Evolutionary conservation across 1,139 yeast genomes (phyloP).

Genomic region (Nadsonia starkeyi-henricii): DNA sequence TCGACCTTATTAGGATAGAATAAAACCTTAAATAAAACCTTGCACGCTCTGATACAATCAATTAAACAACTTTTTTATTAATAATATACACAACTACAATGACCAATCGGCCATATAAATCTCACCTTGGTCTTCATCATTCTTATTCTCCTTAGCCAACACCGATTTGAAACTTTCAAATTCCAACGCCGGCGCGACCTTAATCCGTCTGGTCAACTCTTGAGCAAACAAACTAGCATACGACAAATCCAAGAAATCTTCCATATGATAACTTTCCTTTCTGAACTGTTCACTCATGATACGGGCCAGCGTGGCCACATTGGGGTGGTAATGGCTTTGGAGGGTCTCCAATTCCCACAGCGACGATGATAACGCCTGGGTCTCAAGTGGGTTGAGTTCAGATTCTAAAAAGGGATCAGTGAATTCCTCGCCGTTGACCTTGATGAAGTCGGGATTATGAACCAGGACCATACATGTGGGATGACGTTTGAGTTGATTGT

Average conservation of each 20-base stretch:
- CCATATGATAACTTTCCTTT: slow-evolving; percentile 76
- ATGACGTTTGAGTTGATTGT: slow-evolving; percentile 77
- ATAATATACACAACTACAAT: no score
- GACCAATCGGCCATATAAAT: not conserved
- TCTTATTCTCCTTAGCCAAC: not conserved
- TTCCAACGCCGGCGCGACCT: slow-evolving; percentile 65
- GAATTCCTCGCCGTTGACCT: slow-evolving; percentile 21
- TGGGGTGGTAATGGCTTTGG: slow-evolving; percentile 88
- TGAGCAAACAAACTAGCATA: slow-evolving; percentile 61
- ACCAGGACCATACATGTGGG: slow-evolving; percentile 88
- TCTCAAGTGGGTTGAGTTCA: slow-evolving; percentile 61
- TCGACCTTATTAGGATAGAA: no score
- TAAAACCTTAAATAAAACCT: no score
- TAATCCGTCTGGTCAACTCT: slow-evolving; percentile 57
- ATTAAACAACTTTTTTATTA: no score
- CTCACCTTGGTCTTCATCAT: not conserved
- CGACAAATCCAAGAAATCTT: slow-evolving; percentile 89
- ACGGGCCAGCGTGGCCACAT: slow-evolving; percentile 81
- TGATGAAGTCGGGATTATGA: slow-evolving; percentile 34
- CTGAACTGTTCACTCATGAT: slow-evolving; percentile 82
- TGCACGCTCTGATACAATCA: no score
- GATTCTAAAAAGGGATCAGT: slow-evolving; percentile 52
- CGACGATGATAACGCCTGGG: slow-evolving; percentile 73
- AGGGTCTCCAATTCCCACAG: slow-evolving; percentile 82
- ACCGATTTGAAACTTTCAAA: slow-evolving; percentile 40